Evolutionary conservation across 305 asterid species (phyloP).

Genomic region (Fraxinus baroniana): DNA sequence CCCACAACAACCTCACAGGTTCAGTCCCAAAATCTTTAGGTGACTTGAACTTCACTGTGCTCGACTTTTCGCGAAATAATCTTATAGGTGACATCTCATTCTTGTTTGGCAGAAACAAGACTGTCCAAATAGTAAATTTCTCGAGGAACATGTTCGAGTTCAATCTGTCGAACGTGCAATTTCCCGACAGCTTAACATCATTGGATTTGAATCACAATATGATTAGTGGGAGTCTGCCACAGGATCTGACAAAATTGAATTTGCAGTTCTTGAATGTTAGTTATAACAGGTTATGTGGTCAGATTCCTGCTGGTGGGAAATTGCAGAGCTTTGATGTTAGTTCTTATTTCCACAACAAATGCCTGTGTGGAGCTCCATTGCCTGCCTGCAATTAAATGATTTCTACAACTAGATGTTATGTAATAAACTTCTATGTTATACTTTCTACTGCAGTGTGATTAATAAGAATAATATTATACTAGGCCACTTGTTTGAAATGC

Average conservation of each 20-base stretch:
- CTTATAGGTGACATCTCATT: slow-evolving; percentile 38
- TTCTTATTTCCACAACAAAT: slow-evolving; percentile 31
- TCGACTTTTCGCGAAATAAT: slow-evolving; percentile 36
- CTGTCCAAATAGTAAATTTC: slow-evolving; percentile 9
- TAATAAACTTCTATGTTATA: neutral
- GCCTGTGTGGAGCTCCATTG: slow-evolving; percentile 23
- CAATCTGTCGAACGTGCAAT: slow-evolving; percentile 32
- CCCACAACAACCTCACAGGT: slow-evolving; percentile 34
- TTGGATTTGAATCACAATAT: slow-evolving; percentile 34
- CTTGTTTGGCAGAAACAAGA: slow-evolving; percentile 37
- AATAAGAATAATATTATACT: neutral
- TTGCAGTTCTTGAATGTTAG: slow-evolving; percentile 28
- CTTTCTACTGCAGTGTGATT: neutral
- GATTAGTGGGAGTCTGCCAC: slow-evolving; percentile 20
- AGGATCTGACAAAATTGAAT: slow-evolving; percentile 9
- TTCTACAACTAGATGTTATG: neutral
- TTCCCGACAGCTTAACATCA: slow-evolving; percentile 13
- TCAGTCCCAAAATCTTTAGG: slow-evolving; percentile 30
- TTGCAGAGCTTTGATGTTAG: slow-evolving; percentile 23
- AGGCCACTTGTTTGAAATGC: neutral
- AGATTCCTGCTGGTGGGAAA: slow-evolving; percentile 34
- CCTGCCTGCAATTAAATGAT: neutral
- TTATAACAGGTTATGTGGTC: slow-evolving; percentile 39
- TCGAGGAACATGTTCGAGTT: slow-evolving; percentile 38
- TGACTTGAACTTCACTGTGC: slow-evolving; percentile 12